These are phyloP conservation scores for Citrus unshiu DNA, from an alignment of 345 rosid genomes.

Conservation along the genomic window DNA sequence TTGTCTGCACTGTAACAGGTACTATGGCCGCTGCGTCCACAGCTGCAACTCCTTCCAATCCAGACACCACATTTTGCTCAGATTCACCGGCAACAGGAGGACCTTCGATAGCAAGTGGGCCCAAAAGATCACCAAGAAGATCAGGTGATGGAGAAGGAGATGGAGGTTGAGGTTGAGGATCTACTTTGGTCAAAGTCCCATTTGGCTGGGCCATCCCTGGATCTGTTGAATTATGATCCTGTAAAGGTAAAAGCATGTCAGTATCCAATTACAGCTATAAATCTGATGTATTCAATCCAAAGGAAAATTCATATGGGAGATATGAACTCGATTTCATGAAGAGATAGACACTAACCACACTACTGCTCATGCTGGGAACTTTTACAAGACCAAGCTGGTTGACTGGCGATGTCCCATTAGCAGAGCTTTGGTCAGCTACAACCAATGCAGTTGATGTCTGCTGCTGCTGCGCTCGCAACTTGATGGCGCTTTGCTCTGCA, in stretches of 20 bases:
- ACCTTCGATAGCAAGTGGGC: slow-evolving; percentile 87
- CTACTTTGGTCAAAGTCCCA: slow-evolving; percentile 53
- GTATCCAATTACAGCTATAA: slow-evolving; percentile 10
- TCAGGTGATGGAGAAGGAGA: slow-evolving; percentile 49
- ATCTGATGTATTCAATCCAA: not conserved
- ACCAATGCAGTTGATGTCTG: slow-evolving; percentile 91
- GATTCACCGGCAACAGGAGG: slow-evolving; percentile 52
- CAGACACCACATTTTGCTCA: slow-evolving; percentile 40
- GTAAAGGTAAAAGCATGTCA: slow-evolving; percentile 20
- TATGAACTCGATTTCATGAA: slow-evolving; percentile 5
- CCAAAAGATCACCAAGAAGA: slow-evolving; percentile 78
- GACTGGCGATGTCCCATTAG: slow-evolving; percentile 56
- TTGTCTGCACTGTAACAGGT: slow-evolving; percentile 62
- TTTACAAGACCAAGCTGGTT: slow-evolving; percentile 59
- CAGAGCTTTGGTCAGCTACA: slow-evolving; percentile 68
- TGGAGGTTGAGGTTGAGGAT: slow-evolving; percentile 36
- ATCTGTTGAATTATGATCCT: slow-evolving; percentile 54
- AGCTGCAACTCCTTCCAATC: slow-evolving; percentile 45
- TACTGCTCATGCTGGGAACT: slow-evolving; percentile 57
- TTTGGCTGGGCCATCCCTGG: slow-evolving; percentile 45
- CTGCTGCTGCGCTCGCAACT: slow-evolving; percentile 92
- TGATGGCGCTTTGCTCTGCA: slow-evolving; percentile 99
- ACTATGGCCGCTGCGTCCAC: slow-evolving; percentile 78
- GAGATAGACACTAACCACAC: slow-evolving; percentile 39
- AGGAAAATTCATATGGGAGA: slow-evolving; percentile 4